Percentiles rank a stretch among this genome's conserved stretches.
These are phyloP conservation scores for Aspergillus fumigatiaffinis DNA, from an alignment of 2,329 filamentous ascomycete species.

Conservation along the genomic window DNA sequence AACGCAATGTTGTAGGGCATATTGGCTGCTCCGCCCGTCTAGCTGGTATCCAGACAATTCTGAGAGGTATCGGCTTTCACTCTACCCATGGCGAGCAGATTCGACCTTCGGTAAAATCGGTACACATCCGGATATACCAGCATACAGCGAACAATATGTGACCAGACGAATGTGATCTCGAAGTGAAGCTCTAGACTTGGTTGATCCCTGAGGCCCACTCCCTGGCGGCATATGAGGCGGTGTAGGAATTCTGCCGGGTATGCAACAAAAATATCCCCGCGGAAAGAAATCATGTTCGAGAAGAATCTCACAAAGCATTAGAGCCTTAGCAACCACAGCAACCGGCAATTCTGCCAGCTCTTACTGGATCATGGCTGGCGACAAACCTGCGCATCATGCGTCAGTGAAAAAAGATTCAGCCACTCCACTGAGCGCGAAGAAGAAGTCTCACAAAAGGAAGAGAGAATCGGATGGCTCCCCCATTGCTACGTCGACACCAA, in stretches of 20 bases:
- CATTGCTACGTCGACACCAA: constrained; percentile 21
- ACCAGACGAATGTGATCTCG: not conserved
- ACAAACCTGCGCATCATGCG: constrained; percentile 46
- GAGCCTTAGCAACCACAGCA: not conserved
- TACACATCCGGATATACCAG: not conserved
- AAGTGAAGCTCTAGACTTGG: not conserved
- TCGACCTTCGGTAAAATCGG: not conserved
- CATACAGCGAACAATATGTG: not conserved
- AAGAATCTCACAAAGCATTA: constrained; percentile 3
- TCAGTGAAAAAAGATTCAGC: constrained; percentile 30
- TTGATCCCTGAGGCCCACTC: constrained; percentile 10
- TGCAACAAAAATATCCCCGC: constrained; percentile 21
- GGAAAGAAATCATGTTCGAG: constrained; percentile 18
- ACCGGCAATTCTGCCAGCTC: constrained; percentile 19
- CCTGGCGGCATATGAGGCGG: constrained; percentile 17
- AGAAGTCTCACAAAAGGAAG: constrained; percentile 33
- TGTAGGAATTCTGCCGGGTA: constrained; percentile 16
- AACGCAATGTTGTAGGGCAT: constrained; percentile 71
- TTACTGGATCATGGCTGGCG: constrained; percentile 40
- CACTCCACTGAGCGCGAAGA: constrained; percentile 17
- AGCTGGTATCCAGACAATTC: constrained; percentile 10
- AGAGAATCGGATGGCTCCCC: constrained; percentile 26
- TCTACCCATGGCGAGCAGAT: constrained; percentile 19
- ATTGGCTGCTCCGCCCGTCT: constrained; percentile 21
- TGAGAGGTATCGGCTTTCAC: not conserved